Conservation (phyloP, 1,284 basidiomycete species). For the Cutaneotrichosporon spelunceum region DNA sequence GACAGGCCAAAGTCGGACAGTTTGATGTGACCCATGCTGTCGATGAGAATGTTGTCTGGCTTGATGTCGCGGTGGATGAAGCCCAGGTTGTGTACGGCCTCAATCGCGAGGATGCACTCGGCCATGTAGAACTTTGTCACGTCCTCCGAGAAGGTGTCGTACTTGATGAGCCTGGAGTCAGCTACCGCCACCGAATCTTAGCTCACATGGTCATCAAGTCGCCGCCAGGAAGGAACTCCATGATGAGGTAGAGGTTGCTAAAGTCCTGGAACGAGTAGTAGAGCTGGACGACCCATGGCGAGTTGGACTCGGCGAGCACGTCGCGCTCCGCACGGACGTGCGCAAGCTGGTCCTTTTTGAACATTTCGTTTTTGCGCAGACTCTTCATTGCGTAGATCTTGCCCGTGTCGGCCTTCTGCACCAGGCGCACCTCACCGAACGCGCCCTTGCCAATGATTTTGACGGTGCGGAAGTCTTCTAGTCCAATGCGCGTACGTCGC, state of each 20-base stretch:
- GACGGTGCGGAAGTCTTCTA: constrained; percentile 91
- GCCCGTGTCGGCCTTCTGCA: constrained; percentile 94
- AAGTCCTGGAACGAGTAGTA: constrained; percentile 99
- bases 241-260: constrained; percentile 92
- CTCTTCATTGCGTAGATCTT: constrained; percentile 99
- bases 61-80: constrained; percentile 98
- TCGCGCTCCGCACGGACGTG: constrained; percentile 99
- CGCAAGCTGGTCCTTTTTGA: constrained; percentile 97
- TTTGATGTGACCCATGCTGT: constrained; percentile 87
- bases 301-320: constrained; percentile 94
- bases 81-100: constrained; percentile 97
- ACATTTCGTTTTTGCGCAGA: constrained; percentile 95
- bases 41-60: constrained; percentile 96
- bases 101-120: constrained; percentile 95
- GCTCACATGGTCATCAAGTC: constrained; percentile 75
- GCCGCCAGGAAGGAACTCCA: constrained; percentile 98
- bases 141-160: constrained; percentile 98
- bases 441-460: constrained; percentile 99
- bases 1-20: constrained; percentile 95
- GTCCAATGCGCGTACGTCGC: constrained; percentile 84
- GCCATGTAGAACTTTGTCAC: constrained; percentile 99
- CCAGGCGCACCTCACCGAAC: constrained; percentile 94
- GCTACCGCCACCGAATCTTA: background rate
- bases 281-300: constrained; percentile 96
- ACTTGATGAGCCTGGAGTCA: constrained; percentile 90